Percentiles rank a stretch among this genome's conserved stretches.
Conservation (phyloP, 1,284 basidiomycete species). For the Inonotus obliquus region DNA sequence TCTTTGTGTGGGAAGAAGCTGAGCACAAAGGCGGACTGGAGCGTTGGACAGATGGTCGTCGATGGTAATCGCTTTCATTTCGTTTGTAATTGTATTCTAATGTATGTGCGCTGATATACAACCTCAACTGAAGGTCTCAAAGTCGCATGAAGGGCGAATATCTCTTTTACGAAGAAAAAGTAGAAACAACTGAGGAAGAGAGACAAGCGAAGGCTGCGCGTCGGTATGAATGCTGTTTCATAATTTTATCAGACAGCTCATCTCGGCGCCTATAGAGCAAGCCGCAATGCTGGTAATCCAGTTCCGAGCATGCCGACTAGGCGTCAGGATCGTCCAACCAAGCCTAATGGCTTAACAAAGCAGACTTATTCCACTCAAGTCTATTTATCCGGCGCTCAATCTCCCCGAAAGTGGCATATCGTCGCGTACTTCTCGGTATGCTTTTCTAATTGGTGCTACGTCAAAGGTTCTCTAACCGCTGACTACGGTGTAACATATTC, state of each 20-base stretch:
- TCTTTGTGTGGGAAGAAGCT: conserved; percentile 81
- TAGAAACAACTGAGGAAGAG: conserved; percentile 70
- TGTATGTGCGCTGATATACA: conserved; percentile 1
- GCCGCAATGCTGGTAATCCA: conserved; percentile 56
- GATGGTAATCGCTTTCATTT: conserved; percentile 47
- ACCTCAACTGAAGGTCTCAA: conserved; percentile 55
- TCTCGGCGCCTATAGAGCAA: conserved; percentile 39
- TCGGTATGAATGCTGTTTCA: conserved; percentile 38
- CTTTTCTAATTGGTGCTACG: background rate
- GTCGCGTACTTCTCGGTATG: conserved; percentile 74
- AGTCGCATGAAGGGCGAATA: conserved; percentile 79
- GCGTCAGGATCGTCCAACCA: conserved; percentile 66
- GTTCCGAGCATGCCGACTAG: conserved; percentile 49
- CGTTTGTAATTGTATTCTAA: too few relatives aligned
- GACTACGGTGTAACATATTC: too few relatives aligned
- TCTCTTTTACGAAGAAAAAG: conserved; percentile 75
- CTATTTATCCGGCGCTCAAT: conserved; percentile 48
- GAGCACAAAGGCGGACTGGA: conserved; percentile 72
- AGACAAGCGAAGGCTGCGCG: conserved; percentile 68
- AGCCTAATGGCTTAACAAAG: conserved; percentile 71
- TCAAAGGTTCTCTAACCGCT: background rate
- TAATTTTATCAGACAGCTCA: conserved; percentile 10
- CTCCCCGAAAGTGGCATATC: conserved; percentile 70
- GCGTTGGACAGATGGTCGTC: conserved; percentile 72
- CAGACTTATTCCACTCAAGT: conserved; percentile 76